Evolutionary conservation across 306 rosid genomes (phyloP).

Genomic region (Prunus davidiana): DNA sequence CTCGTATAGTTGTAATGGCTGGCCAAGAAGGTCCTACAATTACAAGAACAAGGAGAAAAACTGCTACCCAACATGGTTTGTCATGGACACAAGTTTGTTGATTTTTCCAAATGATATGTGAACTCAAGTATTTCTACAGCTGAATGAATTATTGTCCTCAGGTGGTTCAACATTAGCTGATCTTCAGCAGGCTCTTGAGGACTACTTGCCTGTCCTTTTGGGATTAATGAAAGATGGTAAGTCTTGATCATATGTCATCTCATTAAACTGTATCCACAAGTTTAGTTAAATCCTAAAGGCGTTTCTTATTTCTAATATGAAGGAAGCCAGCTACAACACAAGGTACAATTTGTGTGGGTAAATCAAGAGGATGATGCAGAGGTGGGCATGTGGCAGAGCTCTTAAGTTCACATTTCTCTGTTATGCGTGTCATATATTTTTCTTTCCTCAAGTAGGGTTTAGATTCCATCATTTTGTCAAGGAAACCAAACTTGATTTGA

Average conservation of each 20-base stretch:
- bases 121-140: slow-evolving; percentile 31
- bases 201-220: slow-evolving; percentile 88
- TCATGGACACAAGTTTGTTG: slow-evolving; percentile 18
- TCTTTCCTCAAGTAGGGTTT: neutral
- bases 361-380: slow-evolving; percentile 95
- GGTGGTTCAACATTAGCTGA: slow-evolving; percentile 90
- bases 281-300: slow-evolving; percentile 22
- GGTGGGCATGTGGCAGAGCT: slow-evolving; percentile 41
- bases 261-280: slow-evolving; percentile 21
- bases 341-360: slow-evolving; percentile 81
- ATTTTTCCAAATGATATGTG: slow-evolving; percentile 10
- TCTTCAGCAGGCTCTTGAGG: slow-evolving; percentile 88
- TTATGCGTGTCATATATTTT: neutral
- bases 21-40: slow-evolving; percentile 93
- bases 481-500: slow-evolving; percentile 27
- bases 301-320: slow-evolving; percentile 29
- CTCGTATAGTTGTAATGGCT: slow-evolving; percentile 92
- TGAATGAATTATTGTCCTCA: slow-evolving; percentile 38
- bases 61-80: slow-evolving; percentile 87
- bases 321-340: slow-evolving; percentile 94
- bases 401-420: neutral
- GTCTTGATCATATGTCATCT: slow-evolving; percentile 8
- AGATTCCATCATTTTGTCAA: slow-evolving; percentile 19
- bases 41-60: slow-evolving; percentile 82
- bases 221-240: slow-evolving; percentile 96